Evolutionary conservation across 164 flowering plant species (phyloP).

Genomic region (Saururus chinensis): DNA sequence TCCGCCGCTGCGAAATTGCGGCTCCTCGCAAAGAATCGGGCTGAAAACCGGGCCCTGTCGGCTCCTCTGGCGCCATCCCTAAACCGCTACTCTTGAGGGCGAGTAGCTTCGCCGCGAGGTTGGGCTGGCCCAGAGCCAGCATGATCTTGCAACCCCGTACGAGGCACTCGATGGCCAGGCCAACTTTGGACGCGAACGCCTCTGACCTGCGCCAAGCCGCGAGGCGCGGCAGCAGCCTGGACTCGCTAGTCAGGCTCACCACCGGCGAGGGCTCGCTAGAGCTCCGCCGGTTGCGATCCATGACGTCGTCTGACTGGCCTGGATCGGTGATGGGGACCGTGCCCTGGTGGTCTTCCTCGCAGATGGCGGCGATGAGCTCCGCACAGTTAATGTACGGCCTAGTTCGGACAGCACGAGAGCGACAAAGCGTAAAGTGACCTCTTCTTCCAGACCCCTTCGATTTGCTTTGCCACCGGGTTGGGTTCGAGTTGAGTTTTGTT

Average conservation of each 20-base stretch:
- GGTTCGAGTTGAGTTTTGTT: too few species aligned
- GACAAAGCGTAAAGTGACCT: slow-evolving; percentile 68
- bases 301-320: slow-evolving; percentile 30
- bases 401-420: slow-evolving; percentile 61
- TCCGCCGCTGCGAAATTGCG: too few species aligned
- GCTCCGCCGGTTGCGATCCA: slow-evolving; percentile 49
- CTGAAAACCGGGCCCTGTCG: too few species aligned
- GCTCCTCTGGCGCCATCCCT: too few species aligned
- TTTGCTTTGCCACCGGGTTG: too few species aligned
- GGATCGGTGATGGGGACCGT: slow-evolving; percentile 47
- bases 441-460: slow-evolving; percentile 55
- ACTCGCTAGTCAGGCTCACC: slow-evolving; percentile 56
- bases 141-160: slow-evolving; percentile 65
- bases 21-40: too few species aligned
- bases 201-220: slow-evolving; percentile 70
- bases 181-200: slow-evolving; percentile 43
- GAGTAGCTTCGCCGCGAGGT: slow-evolving; percentile 65
- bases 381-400: slow-evolving; percentile 55
- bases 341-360: slow-evolving; percentile 37
- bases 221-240: slow-evolving; percentile 70
- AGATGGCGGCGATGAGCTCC: slow-evolving; percentile 47
- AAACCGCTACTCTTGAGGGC: slow-evolving; percentile 41
- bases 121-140: slow-evolving; percentile 82
- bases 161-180: slow-evolving; percentile 59
- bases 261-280: slow-evolving; percentile 43